These are phyloP conservation scores for Schwanniomyces occidentalis DNA, from an alignment of 805 yeast genomes.

Conservation along the genomic window DNA sequence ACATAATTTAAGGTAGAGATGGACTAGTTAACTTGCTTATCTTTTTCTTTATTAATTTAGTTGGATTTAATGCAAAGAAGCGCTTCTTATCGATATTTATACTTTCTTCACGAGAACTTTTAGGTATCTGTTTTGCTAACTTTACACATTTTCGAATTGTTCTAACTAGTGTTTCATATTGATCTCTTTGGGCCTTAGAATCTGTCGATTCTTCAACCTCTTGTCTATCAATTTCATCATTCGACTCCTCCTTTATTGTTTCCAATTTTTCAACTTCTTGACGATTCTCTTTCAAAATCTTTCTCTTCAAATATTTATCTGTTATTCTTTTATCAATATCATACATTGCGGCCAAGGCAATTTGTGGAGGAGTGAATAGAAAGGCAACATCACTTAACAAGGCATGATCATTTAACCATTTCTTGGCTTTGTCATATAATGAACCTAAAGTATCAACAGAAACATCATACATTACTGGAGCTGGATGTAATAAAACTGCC, in stretches of 20 bases:
- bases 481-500: constrained; percentile 45
- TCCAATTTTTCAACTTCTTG: constrained; percentile 14
- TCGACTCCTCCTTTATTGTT: constrained; percentile 11
- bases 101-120: constrained; percentile 62
- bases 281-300: constrained; percentile 41
- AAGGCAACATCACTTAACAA: constrained; percentile 72
- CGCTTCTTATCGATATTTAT: constrained; percentile 62
- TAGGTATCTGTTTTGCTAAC: constrained; percentile 40
- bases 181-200: constrained; percentile 17
- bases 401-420: constrained; percentile 63
- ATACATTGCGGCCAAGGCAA: constrained; percentile 84
- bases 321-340: constrained; percentile 63
- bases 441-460: constrained; percentile 57
- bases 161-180: constrained; percentile 46
- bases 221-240: constrained; percentile 13
- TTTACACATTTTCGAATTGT: constrained; percentile 51
- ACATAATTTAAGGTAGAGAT: constrained; percentile 2
- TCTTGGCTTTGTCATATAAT: constrained; percentile 70
- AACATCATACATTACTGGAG: constrained; percentile 46
- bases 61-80: constrained; percentile 63
- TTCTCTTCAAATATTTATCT: constrained; percentile 64
- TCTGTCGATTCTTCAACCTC: constrained; percentile 8
- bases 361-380: constrained; percentile 89
- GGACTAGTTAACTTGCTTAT: constrained; percentile 20
- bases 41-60: constrained; percentile 48